Base-by-base conservation (phyloP, 805 yeast genomes). In the Candida sithepensis region DNA sequence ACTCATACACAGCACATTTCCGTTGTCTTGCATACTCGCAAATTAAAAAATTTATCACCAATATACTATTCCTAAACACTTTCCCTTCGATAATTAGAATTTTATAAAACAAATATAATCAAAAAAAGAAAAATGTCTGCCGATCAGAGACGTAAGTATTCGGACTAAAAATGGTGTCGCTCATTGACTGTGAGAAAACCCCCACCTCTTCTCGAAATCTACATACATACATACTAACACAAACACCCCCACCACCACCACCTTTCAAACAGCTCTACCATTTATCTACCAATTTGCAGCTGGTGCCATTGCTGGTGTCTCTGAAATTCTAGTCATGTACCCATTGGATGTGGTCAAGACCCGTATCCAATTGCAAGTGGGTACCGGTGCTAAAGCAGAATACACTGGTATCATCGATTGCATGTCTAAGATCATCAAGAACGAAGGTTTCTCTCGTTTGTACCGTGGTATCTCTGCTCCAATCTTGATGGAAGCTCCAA, bases 401-500 rank as follows among this genome's bases (percentile, higher is more conserved):
- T 91, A 91, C 72, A 73, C 72, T 40, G 96, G 97, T 60, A 86
- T 95, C 64, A 57, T 90, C 50, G 94, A 88, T 64, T 88, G 96
- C 66, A 68, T 94, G 58, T 69, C 76, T 53, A 90, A 91, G 69
- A 92, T 94, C 58, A 78, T 94, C 58, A 81, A 79, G 59, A 82
- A 80, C 57, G 99, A 94, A 68, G 99, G 99, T 44, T 76, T 82
- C 38, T 70, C 85, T 10, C 77, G 94, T 53, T 77, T 92, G 49
- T 94, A 94, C 71, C 83, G 91, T 64, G 99, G 99, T 56, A 94
- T 94, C 60, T 73, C 87, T 26, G 96, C 99, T 21, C 99, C 99
- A 30, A 88, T 94, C 57, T 75, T 94, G 61, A 94, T 94, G 99
- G 99, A 94, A 69, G 99, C 98, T 13, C 99, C 99, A 55, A 94